Evolutionary conservation across 164 flowering plant genomes (phyloP).

Genomic region (Saururus chinensis): DNA sequence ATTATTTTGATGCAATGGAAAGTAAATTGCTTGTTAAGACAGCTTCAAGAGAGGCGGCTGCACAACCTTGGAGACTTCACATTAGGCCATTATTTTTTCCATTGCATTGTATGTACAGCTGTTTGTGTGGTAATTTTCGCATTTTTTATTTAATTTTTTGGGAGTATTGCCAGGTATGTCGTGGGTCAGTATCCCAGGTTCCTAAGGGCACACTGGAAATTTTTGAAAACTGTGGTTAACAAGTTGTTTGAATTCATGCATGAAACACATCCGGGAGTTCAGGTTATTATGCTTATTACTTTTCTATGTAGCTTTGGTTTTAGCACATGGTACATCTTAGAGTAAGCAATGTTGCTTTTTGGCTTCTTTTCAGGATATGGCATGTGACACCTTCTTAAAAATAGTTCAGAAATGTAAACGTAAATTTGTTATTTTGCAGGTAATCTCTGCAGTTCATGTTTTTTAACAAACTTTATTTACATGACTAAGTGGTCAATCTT

Average conservation of each 20-base stretch:
- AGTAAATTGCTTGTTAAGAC: neutral
- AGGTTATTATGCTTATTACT: slow-evolving; percentile 34
- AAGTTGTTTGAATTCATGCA: slow-evolving; percentile 99
- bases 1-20: neutral
- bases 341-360: neutral
- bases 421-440: slow-evolving; percentile 92
- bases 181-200: slow-evolving; percentile 99
- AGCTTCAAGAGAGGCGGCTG: neutral
- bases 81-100: neutral
- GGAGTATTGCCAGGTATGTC: slow-evolving; percentile 66
- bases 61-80: neutral
- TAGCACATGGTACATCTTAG: neutral
- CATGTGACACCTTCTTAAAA: slow-evolving; percentile 94
- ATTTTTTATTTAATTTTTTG: slow-evolving; percentile 1
- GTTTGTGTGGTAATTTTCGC: neutral
- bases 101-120: neutral
- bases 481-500: too few species aligned
- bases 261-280: slow-evolving; percentile 99
- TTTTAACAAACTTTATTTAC: neutral
- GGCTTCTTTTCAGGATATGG: slow-evolving; percentile 84
- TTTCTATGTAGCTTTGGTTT: too few species aligned
- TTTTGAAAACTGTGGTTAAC: slow-evolving; percentile 95
- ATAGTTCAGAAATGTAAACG: slow-evolving; percentile 99
- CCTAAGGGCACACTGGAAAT: slow-evolving; percentile 98
- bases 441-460: slow-evolving; percentile 8